These are phyloP conservation scores for Stagonosporopsis tanaceti DNA, from an alignment of 2,329 filamentous ascomycete genomes.

Conservation along the genomic window DNA sequence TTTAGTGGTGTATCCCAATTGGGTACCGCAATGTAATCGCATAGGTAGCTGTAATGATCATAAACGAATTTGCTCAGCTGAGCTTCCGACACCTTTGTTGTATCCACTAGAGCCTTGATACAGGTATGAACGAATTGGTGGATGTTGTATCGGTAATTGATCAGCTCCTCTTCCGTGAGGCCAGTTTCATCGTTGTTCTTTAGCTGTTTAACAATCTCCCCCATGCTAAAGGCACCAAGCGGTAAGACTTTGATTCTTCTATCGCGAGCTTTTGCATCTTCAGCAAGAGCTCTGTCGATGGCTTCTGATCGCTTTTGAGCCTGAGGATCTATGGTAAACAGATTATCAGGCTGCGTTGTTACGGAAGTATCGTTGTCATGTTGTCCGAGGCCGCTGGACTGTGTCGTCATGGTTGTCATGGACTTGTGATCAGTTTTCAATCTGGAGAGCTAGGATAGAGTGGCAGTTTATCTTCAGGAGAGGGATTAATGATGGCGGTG, in stretches of 20 bases:
- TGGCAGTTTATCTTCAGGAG: too few relatives aligned
- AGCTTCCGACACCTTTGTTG: background rate
- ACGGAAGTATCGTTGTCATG: background rate
- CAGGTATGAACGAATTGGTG: background rate
- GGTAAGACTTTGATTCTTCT: background rate
- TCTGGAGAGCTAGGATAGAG: too few relatives aligned
- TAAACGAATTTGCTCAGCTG: background rate
- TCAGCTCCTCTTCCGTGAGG: conserved; percentile 3
- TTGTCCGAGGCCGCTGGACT: background rate
- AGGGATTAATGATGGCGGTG: too few relatives aligned
- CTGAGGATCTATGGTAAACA: background rate
- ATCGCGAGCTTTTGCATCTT: background rate
- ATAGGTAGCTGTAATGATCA: background rate
- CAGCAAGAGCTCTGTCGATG: conserved; percentile 3
- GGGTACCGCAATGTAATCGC: background rate
- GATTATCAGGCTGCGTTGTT: background rate
- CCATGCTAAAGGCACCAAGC: conserved; percentile 1
- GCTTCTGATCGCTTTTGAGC: conserved; percentile 3
- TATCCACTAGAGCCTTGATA: background rate
- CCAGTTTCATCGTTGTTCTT: background rate
- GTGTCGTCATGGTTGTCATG: background rate
- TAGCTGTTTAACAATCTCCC: conserved; percentile 2
- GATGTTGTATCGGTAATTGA: background rate
- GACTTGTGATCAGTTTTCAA: background rate
- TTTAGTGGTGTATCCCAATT: background rate